Conservation (phyloP, 1,284 basidiomycete species). For the Papiliotrema nemorosa region DNA sequence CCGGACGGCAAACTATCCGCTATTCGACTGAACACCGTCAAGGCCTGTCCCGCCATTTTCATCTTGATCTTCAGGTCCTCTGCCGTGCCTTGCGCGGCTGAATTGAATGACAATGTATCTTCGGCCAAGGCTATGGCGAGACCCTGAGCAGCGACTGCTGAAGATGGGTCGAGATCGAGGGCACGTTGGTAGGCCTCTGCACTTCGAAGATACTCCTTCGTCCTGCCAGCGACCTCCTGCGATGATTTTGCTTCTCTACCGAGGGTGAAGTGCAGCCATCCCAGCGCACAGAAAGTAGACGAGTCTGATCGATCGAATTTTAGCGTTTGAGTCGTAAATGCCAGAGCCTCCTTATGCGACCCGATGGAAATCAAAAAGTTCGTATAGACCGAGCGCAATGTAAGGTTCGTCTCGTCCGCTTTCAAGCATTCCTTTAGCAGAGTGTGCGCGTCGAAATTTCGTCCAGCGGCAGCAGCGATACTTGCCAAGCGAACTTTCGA, state of each 20-base stretch:
- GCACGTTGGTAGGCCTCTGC: slow-evolving; percentile 91
- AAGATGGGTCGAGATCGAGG: slow-evolving; percentile 70
- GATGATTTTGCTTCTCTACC: slow-evolving; percentile 59
- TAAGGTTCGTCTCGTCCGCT: slow-evolving; percentile 42
- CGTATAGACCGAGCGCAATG: slow-evolving; percentile 68
- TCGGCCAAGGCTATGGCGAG: slow-evolving; percentile 88
- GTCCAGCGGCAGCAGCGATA: slow-evolving; percentile 65
- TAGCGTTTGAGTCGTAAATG: slow-evolving; percentile 79
- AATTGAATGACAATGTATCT: slow-evolving; percentile 64
- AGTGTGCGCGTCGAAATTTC: slow-evolving; percentile 74
- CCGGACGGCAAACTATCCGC: slow-evolving; percentile 78
- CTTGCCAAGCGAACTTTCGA: slow-evolving; percentile 86
- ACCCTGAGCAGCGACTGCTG: slow-evolving; percentile 87
- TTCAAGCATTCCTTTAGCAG: slow-evolving; percentile 74
- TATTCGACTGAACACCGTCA: slow-evolving; percentile 82
- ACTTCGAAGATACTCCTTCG: slow-evolving; percentile 69
- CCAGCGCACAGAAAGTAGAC: slow-evolving; percentile 85
- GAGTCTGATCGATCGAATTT: slow-evolving; percentile 78
- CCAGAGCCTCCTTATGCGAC: slow-evolving; percentile 64
- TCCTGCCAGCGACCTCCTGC: slow-evolving; percentile 64
- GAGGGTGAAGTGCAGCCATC: slow-evolving; percentile 76
- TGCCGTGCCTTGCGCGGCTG: slow-evolving; percentile 31
- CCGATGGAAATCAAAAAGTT: slow-evolving; percentile 68
- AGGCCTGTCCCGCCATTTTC: slow-evolving; percentile 73
- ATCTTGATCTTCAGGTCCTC: slow-evolving; percentile 62